A percentile compares a stretch with the other conserved stretches of the same genome.
Evolutionary conservation across 345 rosid species (phyloP).

Genomic region (Atalantia buxifolia): DNA sequence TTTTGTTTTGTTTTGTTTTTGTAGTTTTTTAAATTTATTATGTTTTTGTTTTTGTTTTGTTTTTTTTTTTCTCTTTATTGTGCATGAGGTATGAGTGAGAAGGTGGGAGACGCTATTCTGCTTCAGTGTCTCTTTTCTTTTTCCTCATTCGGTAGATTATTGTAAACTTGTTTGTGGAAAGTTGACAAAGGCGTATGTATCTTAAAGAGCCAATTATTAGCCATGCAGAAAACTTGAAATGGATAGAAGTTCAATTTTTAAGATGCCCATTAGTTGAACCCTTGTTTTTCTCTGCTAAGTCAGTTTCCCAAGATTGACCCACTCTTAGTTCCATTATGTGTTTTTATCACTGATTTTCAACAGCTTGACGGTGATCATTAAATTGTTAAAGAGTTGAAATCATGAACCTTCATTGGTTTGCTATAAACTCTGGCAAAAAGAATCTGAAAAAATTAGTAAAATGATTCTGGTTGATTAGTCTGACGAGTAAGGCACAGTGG

Average conservation of each 20-base stretch:
- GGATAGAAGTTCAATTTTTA: neutral
- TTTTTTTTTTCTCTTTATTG: neutral
- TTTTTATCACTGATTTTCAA: too few species aligned
- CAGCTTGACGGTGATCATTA: neutral
- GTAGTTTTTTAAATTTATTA: too few species aligned
- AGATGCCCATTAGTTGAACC: neutral
- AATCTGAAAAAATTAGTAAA: neutral
- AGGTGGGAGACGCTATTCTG: neutral
- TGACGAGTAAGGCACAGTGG: neutral
- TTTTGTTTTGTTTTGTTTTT: neutral
- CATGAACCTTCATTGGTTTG: neutral
- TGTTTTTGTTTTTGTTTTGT: neutral
- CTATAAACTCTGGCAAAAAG: neutral
- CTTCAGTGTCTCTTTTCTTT: neutral
- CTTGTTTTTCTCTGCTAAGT: neutral
- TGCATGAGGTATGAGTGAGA: neutral
- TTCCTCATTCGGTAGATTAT: neutral
- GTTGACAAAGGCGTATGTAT: neutral
- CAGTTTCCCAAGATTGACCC: too few species aligned
- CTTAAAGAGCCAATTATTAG: neutral
- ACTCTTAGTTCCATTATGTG: too few species aligned
- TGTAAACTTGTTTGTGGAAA: neutral
- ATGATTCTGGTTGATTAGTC: neutral
- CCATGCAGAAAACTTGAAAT: neutral
- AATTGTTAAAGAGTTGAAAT: neutral